Percentiles rank a stretch among this genome's conserved stretches.
Evolutionary conservation across 768 basidiomycete species (phyloP).

Genomic region (Clitopilus hobsonii): DNA sequence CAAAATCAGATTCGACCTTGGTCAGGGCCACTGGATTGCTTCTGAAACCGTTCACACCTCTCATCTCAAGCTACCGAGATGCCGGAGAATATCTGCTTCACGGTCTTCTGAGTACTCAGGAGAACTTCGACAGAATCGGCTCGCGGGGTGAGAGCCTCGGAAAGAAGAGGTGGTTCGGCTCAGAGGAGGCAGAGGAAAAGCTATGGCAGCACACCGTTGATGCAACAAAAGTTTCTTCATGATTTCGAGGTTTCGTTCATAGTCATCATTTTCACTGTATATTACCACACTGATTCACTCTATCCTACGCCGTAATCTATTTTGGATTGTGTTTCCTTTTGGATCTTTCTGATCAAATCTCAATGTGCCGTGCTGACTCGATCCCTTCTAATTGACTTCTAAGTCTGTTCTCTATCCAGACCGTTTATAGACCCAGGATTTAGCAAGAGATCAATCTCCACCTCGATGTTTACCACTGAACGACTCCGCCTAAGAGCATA

Average conservation of each 20-base stretch:
- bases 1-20: conserved; percentile 10
- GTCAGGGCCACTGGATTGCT: conserved; percentile 8
- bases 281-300: too few species aligned
- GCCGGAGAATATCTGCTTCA: conserved; percentile 33
- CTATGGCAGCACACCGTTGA: conserved; percentile 31
- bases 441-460: too few species aligned
- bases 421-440: too few species aligned
- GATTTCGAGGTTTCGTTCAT: not conserved
- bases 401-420: too few species aligned
- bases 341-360: too few species aligned
- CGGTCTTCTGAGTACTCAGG: conserved; percentile 19
- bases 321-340: too few species aligned
- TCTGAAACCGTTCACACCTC: conserved; percentile 10
- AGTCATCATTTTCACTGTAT: too few species aligned
- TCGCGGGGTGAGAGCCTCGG: conserved; percentile 27
- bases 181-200: conserved; percentile 28
- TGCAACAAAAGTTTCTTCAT: conserved; percentile 6
- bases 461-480: too few species aligned
- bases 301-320: too few species aligned
- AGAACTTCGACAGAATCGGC: conserved; percentile 25
- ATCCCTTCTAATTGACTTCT: too few species aligned
- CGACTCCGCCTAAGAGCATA: too few species aligned
- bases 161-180: conserved; percentile 28
- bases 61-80: conserved; percentile 19
- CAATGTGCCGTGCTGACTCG: too few species aligned